Evolutionary conservation across 192 early-diverging fungal genomes (phyloP).

Genomic region (Linderina pennispora): DNA sequence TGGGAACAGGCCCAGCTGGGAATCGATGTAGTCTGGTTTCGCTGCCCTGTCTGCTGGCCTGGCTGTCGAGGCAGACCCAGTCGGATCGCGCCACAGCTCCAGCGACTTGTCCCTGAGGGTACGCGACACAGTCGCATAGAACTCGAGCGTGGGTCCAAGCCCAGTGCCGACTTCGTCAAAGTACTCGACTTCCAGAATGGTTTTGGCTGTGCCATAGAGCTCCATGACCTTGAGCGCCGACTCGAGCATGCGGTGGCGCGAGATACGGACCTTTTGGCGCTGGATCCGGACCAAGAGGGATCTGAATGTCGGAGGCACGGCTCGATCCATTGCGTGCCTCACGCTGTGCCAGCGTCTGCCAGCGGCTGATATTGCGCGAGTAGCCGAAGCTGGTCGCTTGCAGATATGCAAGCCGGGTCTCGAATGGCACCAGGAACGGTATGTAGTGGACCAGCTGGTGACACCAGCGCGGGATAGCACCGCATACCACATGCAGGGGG

Average conservation of each 20-base stretch:
- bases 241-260: constrained; percentile 69
- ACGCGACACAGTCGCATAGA: constrained; percentile 75
- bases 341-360: constrained; percentile 45
- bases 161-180: constrained; percentile 91
- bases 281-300: constrained; percentile 64
- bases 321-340: constrained; percentile 8
- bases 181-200: constrained; percentile 89
- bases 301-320: constrained; percentile 5
- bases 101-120: constrained; percentile 58
- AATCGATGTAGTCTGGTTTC: constrained; percentile 35
- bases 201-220: constrained; percentile 60
- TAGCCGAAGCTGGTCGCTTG: constrained; percentile 86
- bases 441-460: constrained; percentile 53
- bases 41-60: background rate
- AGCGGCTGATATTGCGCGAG: constrained; percentile 64
- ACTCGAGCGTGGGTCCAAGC: constrained; percentile 87
- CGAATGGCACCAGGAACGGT: constrained; percentile 81
- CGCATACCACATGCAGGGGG: constrained; percentile 80
- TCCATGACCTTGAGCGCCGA: constrained; percentile 84
- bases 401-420: constrained; percentile 68
- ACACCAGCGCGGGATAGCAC: constrained; percentile 74
- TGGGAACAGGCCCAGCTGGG: constrained; percentile 53
- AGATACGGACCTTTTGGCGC: constrained; percentile 86
- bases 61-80: constrained; percentile 13
- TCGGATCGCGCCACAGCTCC: constrained; percentile 71